A percentile compares a stretch with the other conserved stretches of the same genome.
Conservation (phyloP, 176 grass and related monocot species). For the Pontederia paniculata region DNA sequence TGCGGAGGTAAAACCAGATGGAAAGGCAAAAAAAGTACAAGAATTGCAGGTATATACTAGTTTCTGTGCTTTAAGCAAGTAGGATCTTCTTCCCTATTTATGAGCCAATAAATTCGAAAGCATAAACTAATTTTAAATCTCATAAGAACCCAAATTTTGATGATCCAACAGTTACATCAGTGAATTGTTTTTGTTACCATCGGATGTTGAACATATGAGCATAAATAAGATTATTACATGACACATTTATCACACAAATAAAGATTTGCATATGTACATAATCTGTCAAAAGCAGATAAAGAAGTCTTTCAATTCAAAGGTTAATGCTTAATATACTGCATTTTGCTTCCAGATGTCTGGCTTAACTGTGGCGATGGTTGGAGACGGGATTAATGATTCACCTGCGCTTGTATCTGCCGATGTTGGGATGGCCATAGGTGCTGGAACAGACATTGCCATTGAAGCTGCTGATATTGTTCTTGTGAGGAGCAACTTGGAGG, state of each 20-base stretch:
- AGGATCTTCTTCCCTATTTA: neutral
- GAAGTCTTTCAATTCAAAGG: too few species aligned
- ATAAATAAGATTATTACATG: too few species aligned
- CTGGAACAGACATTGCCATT: slow-evolving; percentile 82
- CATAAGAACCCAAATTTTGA: too few species aligned
- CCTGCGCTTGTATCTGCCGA: slow-evolving; percentile 78
- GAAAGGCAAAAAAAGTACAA: slow-evolving; percentile 16
- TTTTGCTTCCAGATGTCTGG: slow-evolving; percentile 41
- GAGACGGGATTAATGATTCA: slow-evolving; percentile 87
- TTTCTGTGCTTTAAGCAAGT: neutral
- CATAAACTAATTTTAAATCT: too few species aligned
- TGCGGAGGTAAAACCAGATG: slow-evolving; percentile 83
- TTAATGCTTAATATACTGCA: neutral
- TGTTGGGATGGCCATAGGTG: slow-evolving; percentile 73
- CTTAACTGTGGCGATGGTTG: slow-evolving; percentile 79
- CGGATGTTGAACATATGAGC: neutral
- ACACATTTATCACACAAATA: too few species aligned
- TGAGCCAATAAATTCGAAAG: too few species aligned
- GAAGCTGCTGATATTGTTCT: slow-evolving; percentile 95
- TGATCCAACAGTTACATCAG: too few species aligned
- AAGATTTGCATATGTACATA: too few species aligned
- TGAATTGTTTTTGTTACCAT: slow-evolving; percentile 7
- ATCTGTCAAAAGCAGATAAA: too few species aligned
- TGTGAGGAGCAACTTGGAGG: slow-evolving; percentile 94
- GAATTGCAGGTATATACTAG: slow-evolving; percentile 61